Base-by-base conservation (phyloP, 306 rosid species). In the Alnus rubra region DNA sequence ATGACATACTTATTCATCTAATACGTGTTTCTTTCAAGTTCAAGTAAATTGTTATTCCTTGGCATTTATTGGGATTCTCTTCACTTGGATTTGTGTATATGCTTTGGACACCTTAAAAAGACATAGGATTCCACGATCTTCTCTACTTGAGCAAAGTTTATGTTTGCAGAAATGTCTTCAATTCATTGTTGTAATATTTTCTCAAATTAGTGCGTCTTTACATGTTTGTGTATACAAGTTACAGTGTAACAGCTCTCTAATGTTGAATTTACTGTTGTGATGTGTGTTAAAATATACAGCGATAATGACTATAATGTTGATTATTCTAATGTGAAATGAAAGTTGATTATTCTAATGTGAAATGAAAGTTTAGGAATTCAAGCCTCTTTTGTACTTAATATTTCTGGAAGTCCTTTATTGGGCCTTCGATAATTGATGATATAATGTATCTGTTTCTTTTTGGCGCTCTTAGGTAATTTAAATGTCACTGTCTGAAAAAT, bases 401-500 rank as follows among this genome's bases (percentile, higher is more conserved):
- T 15, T 18, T n/a, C 14, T 11, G 45, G 72, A 67, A 39, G 14
- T 39, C 33, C 1, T 67, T 39, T 8, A 16, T 67, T 51, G 44
- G 14, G 72, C 1, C 72, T 42, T 64, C 37, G 13, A 37, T 64
- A 35, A 12, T 15, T 64, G 44, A 64, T 64, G 70, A 19, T 48
- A 19, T 15, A 1, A 64, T 64, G 70, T 14, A 2, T 23, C 2
- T 64, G 70, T 64, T 64, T 67, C 15, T 16, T 67, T 67, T 65
- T 67, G 16, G 39, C 50, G 70, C 58, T 49, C 28, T n/a, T 69
- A 75, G 58, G 49, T 76, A 59, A 58, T 15, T 18, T 52, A 15
- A 42, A 14, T 10, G 12, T 50, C 47, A 35, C 50, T 83, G 51
- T 79, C 78, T 76, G 64, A 63, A 74, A 11, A 51, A 79, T 9